phyloP scores from a whole-genome alignment of 2,329 filamentous ascomycete genomes.

The Aspergillus phoenicis region DNA sequence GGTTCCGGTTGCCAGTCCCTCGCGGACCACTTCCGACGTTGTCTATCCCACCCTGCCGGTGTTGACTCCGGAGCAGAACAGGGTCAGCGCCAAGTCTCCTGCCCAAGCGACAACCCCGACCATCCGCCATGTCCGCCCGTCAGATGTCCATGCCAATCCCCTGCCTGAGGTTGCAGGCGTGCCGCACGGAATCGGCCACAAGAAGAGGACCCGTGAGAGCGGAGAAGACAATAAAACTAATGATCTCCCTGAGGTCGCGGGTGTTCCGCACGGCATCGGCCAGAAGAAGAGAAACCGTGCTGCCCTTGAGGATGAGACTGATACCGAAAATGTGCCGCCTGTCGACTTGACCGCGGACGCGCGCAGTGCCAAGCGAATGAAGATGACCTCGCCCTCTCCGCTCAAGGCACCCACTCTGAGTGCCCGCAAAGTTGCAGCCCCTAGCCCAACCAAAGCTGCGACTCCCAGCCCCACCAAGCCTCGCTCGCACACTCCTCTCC shows the following conservation, averaged over 20 bases:
- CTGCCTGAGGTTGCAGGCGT: conserved; percentile 39
- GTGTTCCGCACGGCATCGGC: conserved; percentile 41
- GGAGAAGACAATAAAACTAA: conserved; percentile 18
- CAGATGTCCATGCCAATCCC: conserved; percentile 25
- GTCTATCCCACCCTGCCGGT: conserved; percentile 42
- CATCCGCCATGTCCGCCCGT: conserved; percentile 46
- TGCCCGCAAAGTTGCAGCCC: background rate
- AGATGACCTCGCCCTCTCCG: conserved; percentile 31
- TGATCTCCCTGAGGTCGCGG: conserved; percentile 21
- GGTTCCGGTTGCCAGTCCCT: conserved; percentile 29
- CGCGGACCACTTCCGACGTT: conserved; percentile 31
- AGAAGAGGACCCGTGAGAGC: conserved; percentile 38
- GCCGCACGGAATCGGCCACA: conserved; percentile 42
- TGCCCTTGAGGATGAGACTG: conserved; percentile 32
- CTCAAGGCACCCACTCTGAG: conserved; percentile 13
- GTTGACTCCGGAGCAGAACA: conserved; percentile 39
- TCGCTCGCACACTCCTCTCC: conserved; percentile 37
- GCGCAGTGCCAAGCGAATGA: conserved; percentile 42
- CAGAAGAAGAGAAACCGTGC: conserved; percentile 45
- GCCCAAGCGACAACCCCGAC: conserved; percentile 32
- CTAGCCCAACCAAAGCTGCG: conserved; percentile 15
- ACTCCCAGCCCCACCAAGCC: conserved; percentile 38
- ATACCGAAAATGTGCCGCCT: conserved; percentile 39
- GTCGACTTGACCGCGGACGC: conserved; percentile 25
- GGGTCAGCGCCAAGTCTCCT: conserved; percentile 7